These are phyloP conservation scores for Candida nitratophila DNA, from an alignment of 805 yeast genomes.

Conservation along the genomic window DNA sequence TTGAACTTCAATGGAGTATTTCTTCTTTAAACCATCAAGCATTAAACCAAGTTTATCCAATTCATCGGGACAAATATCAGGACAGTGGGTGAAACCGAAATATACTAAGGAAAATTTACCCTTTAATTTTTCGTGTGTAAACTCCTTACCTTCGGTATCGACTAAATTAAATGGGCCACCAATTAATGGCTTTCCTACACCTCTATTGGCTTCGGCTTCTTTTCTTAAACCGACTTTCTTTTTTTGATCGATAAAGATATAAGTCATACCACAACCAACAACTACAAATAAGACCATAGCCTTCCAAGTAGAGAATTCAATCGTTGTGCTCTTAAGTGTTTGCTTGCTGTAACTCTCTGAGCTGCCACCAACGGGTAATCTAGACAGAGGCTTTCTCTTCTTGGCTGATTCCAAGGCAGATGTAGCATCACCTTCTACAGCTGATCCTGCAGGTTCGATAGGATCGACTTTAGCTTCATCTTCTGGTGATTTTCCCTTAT, in stretches of 20 bases:
- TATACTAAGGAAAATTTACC: conserved; percentile 83
- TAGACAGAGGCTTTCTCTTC: conserved; percentile 58
- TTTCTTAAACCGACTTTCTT: conserved; percentile 63
- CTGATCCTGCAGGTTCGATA: not conserved
- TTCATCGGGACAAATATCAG: conserved; percentile 98
- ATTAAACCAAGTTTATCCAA: conserved; percentile 82
- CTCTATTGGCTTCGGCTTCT: conserved; percentile 79
- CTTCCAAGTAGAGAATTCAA: conserved; percentile 82
- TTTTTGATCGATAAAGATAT: conserved; percentile 70
- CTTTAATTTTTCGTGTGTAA: conserved; percentile 69
- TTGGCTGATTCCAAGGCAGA: not conserved
- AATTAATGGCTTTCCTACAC: conserved; percentile 84
- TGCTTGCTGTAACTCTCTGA: conserved; percentile 25
- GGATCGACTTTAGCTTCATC: not conserved
- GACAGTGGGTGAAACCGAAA: conserved; percentile 96
- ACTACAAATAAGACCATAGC: conserved; percentile 60
- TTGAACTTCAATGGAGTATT: conserved; percentile 54
- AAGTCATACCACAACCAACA: conserved; percentile 68
- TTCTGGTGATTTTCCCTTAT: not conserved
- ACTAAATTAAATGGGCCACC: conserved; percentile 82
- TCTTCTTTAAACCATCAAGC: conserved; percentile 49
- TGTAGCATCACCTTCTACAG: not conserved
- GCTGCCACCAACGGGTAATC: conserved; percentile 70
- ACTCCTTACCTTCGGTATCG: conserved; percentile 63
- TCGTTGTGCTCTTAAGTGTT: conserved; percentile 27